Evolutionary conservation across 805 yeast species (phyloP), one percentile per base, ranked within the genome.

Genomic region (Candida methanosorbosa): DNA sequence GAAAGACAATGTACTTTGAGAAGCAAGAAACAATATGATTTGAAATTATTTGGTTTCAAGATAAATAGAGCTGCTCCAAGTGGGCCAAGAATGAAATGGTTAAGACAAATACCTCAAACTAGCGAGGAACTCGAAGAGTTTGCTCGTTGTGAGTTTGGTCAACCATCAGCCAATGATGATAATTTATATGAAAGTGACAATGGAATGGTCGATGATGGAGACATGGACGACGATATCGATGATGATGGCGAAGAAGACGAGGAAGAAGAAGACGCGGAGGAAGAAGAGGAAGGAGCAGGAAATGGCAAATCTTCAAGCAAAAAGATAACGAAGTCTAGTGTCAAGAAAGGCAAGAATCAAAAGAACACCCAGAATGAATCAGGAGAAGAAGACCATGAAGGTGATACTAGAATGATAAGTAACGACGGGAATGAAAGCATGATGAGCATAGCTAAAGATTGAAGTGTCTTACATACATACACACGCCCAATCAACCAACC

Each of bases 21-120:
- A 49, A 64, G 75, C 42, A 74, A 71, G 46, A 63, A 66, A 43
- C 72, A 66, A 39, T 80, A 70, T 53, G 81, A 83, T 33, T 70
- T 87, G 50, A 83, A 78, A 54, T 68, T 88, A 31, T 92, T 84
- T 61, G 98, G 98, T 1, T 92, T 92, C 65, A 74, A 73, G 45
- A 68, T 92, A 20, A 75, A 81, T 48, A 90, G 84, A 52, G 52
- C 62, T 36, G 80, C 94, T 30, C 63, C 70, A 21, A 70, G 82
- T 32, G 98, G 98, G 0, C 88, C 94, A n/a, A 72, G 97, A 46
- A 92, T 92, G 97, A 72, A 71, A 49, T 92, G 98, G 98, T 67
- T 90, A 41, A 74, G 97, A 47, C 78, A 76, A 54, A 66, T 72
- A 43, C 97, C 97, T 4, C 61, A 63, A 29, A 69, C 75, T 3